phyloP scores from a whole-genome alignment of 306 rosid genomes.

The Quercus parvula region DNA sequence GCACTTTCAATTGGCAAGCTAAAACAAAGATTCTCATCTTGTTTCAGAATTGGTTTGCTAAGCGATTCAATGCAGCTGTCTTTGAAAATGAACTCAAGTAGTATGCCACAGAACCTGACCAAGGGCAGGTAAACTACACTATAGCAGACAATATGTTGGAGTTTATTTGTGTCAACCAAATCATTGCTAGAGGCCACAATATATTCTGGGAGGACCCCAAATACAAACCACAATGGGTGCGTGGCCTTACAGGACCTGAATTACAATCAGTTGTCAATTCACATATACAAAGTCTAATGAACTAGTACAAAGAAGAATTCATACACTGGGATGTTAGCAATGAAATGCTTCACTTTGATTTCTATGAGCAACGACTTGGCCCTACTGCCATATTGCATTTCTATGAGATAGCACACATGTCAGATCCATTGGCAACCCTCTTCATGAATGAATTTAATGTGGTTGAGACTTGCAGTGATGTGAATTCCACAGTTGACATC shows the following conservation, averaged over 20 bases:
- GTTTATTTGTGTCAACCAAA: constrained; percentile 58
- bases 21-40: background rate
- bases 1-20: background rate
- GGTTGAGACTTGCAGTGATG: constrained; percentile 81
- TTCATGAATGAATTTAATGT: constrained; percentile 57
- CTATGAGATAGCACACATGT: no score
- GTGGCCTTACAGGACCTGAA: constrained; percentile 45
- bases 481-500: constrained; percentile 67
- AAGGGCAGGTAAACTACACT: constrained; percentile 59
- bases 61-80: constrained; percentile 76
- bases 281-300: constrained; percentile 60
- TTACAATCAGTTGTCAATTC: constrained; percentile 54
- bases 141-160: constrained; percentile 68
- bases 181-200: constrained; percentile 81
- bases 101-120: constrained; percentile 85
- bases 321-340: constrained; percentile 94
- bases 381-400: no score
- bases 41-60: constrained; percentile 71
- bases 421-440: no score
- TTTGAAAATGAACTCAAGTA: constrained; percentile 92
- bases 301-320: constrained; percentile 72
- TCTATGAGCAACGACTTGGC: constrained; percentile 41
- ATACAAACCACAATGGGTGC: constrained; percentile 74
- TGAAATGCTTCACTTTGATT: constrained; percentile 93
- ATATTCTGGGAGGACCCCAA: constrained; percentile 90